Percentiles rank a stretch among this genome's conserved stretches.
Evolutionary conservation across 2,329 filamentous ascomycete genomes (phyloP).

Genomic region (Cercospora janseana): DNA sequence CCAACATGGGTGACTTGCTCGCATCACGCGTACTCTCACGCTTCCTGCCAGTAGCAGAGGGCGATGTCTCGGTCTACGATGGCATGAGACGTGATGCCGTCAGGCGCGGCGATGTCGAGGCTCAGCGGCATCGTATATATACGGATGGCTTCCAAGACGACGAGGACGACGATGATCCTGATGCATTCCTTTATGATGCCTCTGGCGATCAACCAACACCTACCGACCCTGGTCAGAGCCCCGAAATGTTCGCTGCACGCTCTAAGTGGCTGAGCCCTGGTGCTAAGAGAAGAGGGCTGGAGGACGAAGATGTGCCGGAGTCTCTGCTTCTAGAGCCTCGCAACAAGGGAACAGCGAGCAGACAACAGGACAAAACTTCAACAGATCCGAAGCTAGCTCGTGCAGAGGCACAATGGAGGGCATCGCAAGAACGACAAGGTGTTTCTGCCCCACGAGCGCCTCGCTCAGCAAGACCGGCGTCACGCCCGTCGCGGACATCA

Average conservation of each 20-base stretch:
- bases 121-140: conserved; percentile 43
- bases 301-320: conserved; percentile 63
- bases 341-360: conserved; percentile 28
- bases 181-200: conserved; percentile 55
- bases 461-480: conserved; percentile 18
- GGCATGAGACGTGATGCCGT: conserved; percentile 47
- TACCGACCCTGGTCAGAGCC: conserved; percentile 48
- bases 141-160: conserved; percentile 54
- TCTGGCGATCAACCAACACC: conserved; percentile 28
- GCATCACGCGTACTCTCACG: conserved; percentile 55
- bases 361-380: conserved; percentile 14
- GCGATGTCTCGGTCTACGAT: conserved; percentile 41
- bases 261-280: conserved; percentile 41
- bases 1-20: conserved; percentile 43
- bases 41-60: conserved; percentile 44
- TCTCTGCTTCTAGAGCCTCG: conserved; percentile 60
- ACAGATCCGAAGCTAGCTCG: conserved; percentile 19
- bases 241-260: conserved; percentile 36
- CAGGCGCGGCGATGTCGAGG: conserved; percentile 39
- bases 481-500: conserved; percentile 13
- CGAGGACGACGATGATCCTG: conserved; percentile 52
- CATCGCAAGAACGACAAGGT: conserved; percentile 47
- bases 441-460: conserved; percentile 37
- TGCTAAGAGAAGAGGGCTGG: conserved; percentile 41
- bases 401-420: conserved; percentile 52